These are phyloP conservation scores for Cupressus sempervirens DNA, from an alignment of 75 land plant genomes.

Conservation along the genomic window DNA sequence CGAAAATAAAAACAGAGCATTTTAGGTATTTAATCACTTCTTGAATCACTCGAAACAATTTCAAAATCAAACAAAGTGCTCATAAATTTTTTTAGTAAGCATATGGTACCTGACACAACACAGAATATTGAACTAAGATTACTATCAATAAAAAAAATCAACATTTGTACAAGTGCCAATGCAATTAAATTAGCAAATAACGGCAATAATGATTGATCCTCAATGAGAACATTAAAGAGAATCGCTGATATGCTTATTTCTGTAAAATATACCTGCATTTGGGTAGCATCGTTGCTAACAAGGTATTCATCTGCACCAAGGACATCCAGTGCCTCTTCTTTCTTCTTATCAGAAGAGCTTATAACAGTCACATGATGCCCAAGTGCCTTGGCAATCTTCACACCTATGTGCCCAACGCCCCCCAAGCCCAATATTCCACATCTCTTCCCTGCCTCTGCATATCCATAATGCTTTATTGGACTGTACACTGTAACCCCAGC, in stretches of 20 bases:
- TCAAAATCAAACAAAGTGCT: too few species aligned
- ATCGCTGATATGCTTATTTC: neutral
- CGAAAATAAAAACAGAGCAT: neutral
- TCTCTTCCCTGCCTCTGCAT: slow-evolving; percentile 50
- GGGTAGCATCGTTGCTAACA: slow-evolving; percentile 57
- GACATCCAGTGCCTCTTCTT: slow-evolving; percentile 68
- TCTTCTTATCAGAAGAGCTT: slow-evolving; percentile 82
- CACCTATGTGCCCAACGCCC: slow-evolving; percentile 95
- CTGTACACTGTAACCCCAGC: slow-evolving; percentile 94
- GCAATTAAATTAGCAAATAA: neutral
- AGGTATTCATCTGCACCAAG: slow-evolving; percentile 84
- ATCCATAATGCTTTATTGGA: slow-evolving; percentile 74
- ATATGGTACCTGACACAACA: neutral
- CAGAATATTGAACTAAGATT: neutral
- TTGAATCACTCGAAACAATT: too few species aligned
- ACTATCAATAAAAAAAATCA: neutral
- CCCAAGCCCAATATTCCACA: slow-evolving; percentile 83
- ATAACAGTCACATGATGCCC: slow-evolving; percentile 92
- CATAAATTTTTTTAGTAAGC: neutral
- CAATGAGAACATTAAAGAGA: neutral
- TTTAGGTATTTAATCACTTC: neutral
- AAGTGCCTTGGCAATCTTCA: slow-evolving; percentile 84
- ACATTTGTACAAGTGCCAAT: neutral
- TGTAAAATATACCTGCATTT: slow-evolving; percentile 24
- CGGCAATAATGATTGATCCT: neutral